These are phyloP conservation scores for Amaranthus cruentus DNA, from an alignment of 148 eudicot genomes.

Conservation along the genomic window DNA sequence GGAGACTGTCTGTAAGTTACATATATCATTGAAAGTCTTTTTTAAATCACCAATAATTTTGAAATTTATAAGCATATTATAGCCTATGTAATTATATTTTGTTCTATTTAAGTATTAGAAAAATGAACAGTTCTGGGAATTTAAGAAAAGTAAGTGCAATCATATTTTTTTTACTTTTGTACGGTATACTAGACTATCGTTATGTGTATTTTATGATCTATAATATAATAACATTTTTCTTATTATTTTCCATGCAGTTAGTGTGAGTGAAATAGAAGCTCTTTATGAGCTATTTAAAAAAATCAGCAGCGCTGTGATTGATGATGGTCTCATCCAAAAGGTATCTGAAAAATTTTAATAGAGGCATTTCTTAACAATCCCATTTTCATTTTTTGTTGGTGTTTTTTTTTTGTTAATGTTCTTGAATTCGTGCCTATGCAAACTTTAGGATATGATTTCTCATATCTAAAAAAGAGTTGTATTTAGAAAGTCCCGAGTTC, in stretches of 20 bases:
- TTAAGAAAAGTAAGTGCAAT: neutral
- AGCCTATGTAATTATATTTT: neutral
- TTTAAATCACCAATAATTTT: neutral
- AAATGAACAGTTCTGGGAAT: neutral
- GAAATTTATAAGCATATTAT: neutral
- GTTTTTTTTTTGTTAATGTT: neutral
- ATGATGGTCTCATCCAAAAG: conserved; percentile 94
- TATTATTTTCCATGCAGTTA: conserved; percentile 55
- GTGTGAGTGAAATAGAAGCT: conserved; percentile 95
- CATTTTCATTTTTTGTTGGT: neutral
- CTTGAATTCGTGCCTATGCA: neutral
- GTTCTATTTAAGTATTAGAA: neutral
- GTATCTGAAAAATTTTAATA: conserved; percentile 26
- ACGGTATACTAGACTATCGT: neutral
- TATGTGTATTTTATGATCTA: neutral
- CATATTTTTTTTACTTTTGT: neutral
- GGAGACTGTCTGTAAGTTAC: conserved; percentile 75
- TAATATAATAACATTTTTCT: conserved; percentile 1
- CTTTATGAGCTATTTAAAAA: conserved; percentile 90
- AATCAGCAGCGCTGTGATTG: conserved; percentile 92
- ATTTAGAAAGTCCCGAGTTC: neutral
- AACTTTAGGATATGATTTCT: neutral
- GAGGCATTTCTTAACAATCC: neutral
- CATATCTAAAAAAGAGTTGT: neutral
- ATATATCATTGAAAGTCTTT: neutral